Base-by-base conservation (phyloP, 176 grass and related monocot genomes). In the Lolium multiflorum region DNA sequence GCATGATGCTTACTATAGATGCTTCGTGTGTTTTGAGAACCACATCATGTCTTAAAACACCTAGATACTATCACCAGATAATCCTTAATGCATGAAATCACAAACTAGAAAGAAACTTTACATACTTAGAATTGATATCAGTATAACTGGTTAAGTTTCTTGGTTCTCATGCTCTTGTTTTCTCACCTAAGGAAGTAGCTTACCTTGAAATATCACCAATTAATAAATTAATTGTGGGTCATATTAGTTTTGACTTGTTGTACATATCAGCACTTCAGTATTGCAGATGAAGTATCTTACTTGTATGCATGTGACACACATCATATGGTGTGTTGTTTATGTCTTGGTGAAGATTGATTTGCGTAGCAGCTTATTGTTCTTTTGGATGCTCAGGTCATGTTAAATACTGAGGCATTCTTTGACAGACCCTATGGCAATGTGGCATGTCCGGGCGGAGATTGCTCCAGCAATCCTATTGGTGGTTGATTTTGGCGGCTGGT, bases 401-500 rank as follows among this genome's bases (percentile, higher is more conserved):
- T 96, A 93, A 93, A 92, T 83, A 90, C 81, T 91, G 91, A 91
- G 83, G 91, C 91, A 89, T 96, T 96, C 68, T 93, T 94, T 95
- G 85, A 88, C 91, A 94, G 93, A 98, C 92, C 93, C 93, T 59
- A 89, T 98, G 57, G 93, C 93, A 37, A 96, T 98, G 96, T 98
- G 96, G 96, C 96, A 98, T 65, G 87, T 94, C 44, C 94, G 89
- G 10, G 60, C 59, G 8, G 92, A 98, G 77, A 98, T 98, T 75
- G 96, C 93, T 75, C 79, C 88, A 20, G 84, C 93, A 59, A 94
- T 98, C 81, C 90, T 98, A 82, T 79, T 98, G 88, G 93, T 96
- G 83, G 96, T 98, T 88, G 96, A 98, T 88, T 96, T 98, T 90
- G 93, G 93, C 9, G 90, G 96, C 2, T 98, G 96, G 96, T 98